Evolutionary conservation across 2,329 filamentous ascomycete species (phyloP).

Genomic region (Fusarium sp.): DNA sequence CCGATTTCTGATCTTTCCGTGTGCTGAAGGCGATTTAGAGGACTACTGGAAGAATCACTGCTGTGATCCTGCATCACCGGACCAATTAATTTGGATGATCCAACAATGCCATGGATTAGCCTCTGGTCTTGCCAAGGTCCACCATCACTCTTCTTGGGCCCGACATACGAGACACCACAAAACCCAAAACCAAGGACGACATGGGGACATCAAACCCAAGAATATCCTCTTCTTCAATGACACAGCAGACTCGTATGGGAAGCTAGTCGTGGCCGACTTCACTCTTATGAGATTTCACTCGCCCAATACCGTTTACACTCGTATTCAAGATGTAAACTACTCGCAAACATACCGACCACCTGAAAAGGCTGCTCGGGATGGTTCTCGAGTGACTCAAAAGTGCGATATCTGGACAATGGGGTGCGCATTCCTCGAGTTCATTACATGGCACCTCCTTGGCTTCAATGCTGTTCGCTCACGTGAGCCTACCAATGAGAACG

Average conservation of each 20-base stretch:
- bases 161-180: background rate
- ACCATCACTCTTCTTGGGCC: background rate
- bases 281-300: conserved; percentile 13
- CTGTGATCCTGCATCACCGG: background rate
- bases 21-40: conserved; percentile 1
- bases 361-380: rapidly evolving
- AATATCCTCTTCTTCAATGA: conserved; percentile 11
- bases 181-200: background rate
- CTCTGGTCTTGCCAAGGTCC: background rate
- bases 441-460: conserved; percentile 14
- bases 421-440: conserved; percentile 14
- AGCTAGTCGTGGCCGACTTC: conserved; percentile 2
- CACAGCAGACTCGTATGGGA: background rate
- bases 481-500: background rate
- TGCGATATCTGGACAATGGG: conserved; percentile 15
- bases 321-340: background rate
- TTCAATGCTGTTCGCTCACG: background rate
- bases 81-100: background rate
- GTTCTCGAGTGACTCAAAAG: background rate
- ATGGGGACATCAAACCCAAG: conserved; percentile 6
- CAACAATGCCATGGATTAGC: conserved; percentile 1
- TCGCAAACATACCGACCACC: background rate
- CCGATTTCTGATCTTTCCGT: conserved; percentile 6
- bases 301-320: background rate
- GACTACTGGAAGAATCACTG: background rate